These are phyloP conservation scores for Thermothielavioides terrestris DNA, from an alignment of 495 filamentous ascomycete species.

Conservation along the genomic window DNA sequence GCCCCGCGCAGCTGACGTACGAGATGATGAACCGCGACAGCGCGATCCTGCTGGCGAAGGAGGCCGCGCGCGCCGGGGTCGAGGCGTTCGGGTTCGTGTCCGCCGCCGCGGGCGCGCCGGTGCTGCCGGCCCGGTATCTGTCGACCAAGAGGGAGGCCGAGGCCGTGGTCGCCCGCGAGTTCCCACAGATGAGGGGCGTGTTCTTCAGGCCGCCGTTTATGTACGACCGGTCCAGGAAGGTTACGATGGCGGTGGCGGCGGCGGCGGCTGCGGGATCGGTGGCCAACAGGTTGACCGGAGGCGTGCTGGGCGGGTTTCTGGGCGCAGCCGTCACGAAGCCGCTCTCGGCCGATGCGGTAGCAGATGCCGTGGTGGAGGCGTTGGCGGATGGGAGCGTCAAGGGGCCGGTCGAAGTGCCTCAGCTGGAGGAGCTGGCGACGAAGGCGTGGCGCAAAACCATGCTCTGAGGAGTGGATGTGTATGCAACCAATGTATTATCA, in stretches of 20 bases:
- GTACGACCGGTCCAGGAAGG: constrained; percentile 71
- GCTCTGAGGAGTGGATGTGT: constrained; percentile 44
- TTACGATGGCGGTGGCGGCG: constrained; percentile 79
- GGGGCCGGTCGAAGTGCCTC: constrained; percentile 57
- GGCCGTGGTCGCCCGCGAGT: constrained; percentile 57
- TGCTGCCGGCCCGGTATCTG: constrained; percentile 80
- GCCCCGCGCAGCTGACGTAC: constrained; percentile 76
- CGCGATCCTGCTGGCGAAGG: constrained; percentile 76
- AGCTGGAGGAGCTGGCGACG: constrained; percentile 64
- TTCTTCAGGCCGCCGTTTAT: constrained; percentile 83
- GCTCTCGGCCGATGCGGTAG: constrained; percentile 74
- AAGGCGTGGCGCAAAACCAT: constrained; percentile 75
- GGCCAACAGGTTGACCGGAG: constrained; percentile 66
- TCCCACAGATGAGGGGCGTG: constrained; percentile 65
- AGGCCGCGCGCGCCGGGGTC: constrained; percentile 56
- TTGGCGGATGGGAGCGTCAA: constrained; percentile 58
- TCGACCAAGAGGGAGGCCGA: constrained; percentile 89
- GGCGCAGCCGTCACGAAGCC: constrained; percentile 80
- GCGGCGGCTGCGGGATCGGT: constrained; percentile 57
- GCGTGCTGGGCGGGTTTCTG: constrained; percentile 60
- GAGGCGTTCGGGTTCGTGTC: constrained; percentile 77
- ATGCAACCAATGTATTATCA: constrained; percentile 1
- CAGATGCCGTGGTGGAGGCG: constrained; percentile 74
- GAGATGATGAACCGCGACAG: constrained; percentile 94
- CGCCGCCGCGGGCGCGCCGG: constrained; percentile 73